Percentiles rank a stretch among this genome's conserved stretches.
phyloP scores from a whole-genome alignment of 257 asterid species.

The Fraxinus anomala region DNA sequence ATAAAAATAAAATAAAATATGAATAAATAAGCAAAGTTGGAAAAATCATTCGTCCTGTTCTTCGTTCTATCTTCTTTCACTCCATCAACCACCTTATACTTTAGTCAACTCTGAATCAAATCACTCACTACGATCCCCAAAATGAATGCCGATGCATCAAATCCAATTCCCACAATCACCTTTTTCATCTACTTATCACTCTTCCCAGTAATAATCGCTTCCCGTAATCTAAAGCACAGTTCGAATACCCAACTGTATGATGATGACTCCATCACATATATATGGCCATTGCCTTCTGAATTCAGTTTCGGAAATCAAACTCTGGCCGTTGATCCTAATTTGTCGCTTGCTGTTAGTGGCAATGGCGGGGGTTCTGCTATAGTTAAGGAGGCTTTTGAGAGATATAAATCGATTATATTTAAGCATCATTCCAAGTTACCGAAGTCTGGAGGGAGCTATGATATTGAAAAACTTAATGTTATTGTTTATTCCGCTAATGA shows the following conservation, averaged over 20 bases:
- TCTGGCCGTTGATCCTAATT: constrained; percentile 75
- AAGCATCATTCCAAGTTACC: constrained; percentile 44
- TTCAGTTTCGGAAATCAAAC: constrained; percentile 76
- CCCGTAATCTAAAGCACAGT: constrained; percentile 40
- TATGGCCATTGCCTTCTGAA: constrained; percentile 83
- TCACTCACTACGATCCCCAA: background rate
- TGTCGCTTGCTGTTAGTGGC: constrained; percentile 52
- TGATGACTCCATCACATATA: constrained; percentile 48
- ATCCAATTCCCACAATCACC: constrained; percentile 3
- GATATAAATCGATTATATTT: constrained; percentile 66
- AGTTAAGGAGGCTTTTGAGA: constrained; percentile 60
- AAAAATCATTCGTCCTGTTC: background rate
- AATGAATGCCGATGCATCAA: constrained; percentile 12
- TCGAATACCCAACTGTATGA: constrained; percentile 26
- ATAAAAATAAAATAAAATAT: too few relatives aligned
- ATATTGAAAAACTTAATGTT: constrained; percentile 51
- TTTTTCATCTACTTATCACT: background rate
- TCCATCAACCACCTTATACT: background rate
- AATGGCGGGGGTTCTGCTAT: constrained; percentile 53
- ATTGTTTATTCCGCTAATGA: constrained; percentile 61
- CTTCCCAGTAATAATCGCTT: constrained; percentile 34
- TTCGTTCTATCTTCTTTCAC: background rate
- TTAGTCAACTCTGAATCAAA: background rate
- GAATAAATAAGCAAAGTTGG: too few relatives aligned
- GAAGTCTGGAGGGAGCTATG: constrained; percentile 40